Conservation (phyloP, 805 yeast species). For the Zygotorulaspora chibaensis region DNA sequence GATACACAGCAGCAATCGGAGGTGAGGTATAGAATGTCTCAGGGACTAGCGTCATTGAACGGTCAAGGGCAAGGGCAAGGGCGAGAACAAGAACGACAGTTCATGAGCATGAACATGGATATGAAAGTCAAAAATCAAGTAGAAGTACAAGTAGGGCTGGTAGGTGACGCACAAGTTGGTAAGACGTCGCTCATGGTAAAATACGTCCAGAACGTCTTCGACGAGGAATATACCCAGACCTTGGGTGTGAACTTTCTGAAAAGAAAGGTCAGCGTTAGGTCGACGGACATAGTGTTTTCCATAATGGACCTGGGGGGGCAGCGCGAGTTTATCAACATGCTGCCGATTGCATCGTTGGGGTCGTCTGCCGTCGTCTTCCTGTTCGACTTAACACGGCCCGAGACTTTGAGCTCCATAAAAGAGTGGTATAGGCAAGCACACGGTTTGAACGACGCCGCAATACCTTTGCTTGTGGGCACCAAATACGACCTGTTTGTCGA, state of each 20-base stretch:
- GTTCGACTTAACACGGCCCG: slow-evolving; percentile 84
- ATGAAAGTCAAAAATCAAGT: slow-evolving; percentile 21
- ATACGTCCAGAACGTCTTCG: slow-evolving; percentile 91
- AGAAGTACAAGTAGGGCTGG: slow-evolving; percentile 74
- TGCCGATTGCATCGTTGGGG: slow-evolving; percentile 86
- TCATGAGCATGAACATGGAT: slow-evolving; percentile 4
- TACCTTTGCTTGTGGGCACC: slow-evolving; percentile 89
- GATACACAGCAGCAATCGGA: background rate
- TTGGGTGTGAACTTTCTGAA: slow-evolving; percentile 95
- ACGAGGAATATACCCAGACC: slow-evolving; percentile 89
- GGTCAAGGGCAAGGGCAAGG: slow-evolving; percentile 6
- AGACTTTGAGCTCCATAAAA: slow-evolving; percentile 80
- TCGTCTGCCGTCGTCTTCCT: slow-evolving; percentile 87
- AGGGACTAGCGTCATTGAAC: too few species aligned
- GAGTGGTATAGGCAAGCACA: slow-evolving; percentile 94
- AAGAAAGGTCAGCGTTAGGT: slow-evolving; percentile 74
- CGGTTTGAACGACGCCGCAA: slow-evolving; percentile 84
- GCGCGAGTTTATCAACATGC: slow-evolving; percentile 89
- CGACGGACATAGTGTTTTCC: slow-evolving; percentile 83
- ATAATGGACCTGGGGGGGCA: slow-evolving; percentile 98
- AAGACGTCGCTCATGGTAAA: slow-evolving; percentile 95
- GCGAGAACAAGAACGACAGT: slow-evolving; percentile 3
- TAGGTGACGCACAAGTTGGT: slow-evolving; percentile 96
- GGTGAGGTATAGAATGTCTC: slow-evolving; percentile 1
- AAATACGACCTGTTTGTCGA: slow-evolving; percentile 86